Evolutionary conservation across 2,329 filamentous ascomycete species (phyloP), one percentile per base, ranked within the genome.

Genomic region (Fonsecaea nubica): DNA sequence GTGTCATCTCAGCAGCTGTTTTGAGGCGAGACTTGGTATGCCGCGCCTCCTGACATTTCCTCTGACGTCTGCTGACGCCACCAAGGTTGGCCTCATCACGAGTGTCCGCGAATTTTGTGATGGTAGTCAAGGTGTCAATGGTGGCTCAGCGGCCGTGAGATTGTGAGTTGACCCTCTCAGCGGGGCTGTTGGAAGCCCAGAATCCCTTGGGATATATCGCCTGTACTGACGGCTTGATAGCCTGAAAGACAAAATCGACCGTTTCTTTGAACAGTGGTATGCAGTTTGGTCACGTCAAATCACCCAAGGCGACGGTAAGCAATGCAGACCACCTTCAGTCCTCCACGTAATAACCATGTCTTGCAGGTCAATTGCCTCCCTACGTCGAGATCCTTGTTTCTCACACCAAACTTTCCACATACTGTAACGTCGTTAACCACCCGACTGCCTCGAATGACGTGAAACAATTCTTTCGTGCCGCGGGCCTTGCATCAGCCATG

Each of bases 321-420:
- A 21, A 40, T 32, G n/a, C 53, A 45, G n/a, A 63, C 9, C 7
- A 64, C 13, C 12, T 30, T 10, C 10, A 30, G 4, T 30, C 25
- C 13, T 3, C 4, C 18, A 9, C 1, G 18, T 10, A 4, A 6
- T 18, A 25, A 58, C 13, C 21, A 40, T 32, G 32, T 53, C 13
- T 15, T 30, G 30, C 33, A 38, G 30, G 18, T 32, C 45, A 66
- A 1, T 82, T 92, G 0, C 90, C 90, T 0, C 89, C 90, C 0
- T 92, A 92, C 68, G 89, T 92, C 32, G 89, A 92, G 65, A 92
- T 92, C 60, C 81, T 92, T 2, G 87, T 91, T 45, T 90, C 86
- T 0, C 90, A 92, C 71, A 92, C 90, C 1, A 85, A 89, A 32
- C 80, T 92, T 1, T 92, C 90, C n/a, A 90, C 89, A 13, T 92